Conservation (phyloP, 2,329 filamentous ascomycete genomes). For the Monosporascus sp. region DNA sequence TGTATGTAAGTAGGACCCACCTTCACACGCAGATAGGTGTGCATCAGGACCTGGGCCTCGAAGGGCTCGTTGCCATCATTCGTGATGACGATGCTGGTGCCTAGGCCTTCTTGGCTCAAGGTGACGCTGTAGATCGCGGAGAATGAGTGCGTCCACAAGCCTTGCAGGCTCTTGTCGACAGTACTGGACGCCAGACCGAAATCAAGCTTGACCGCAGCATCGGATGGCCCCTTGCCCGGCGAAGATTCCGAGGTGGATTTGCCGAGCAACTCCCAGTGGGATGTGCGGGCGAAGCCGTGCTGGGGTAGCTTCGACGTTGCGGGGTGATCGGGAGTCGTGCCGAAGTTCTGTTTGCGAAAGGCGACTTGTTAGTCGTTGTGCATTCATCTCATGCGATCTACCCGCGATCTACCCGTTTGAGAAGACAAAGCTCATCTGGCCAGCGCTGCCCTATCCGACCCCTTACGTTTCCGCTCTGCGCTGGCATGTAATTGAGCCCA, state of each 20-base stretch:
- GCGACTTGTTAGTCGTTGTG: neutral
- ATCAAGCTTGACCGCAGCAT: slow-evolving; percentile 83
- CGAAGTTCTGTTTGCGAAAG: slow-evolving; percentile 62
- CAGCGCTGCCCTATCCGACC: too few species aligned
- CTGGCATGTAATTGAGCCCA: too few species aligned
- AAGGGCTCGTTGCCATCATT: slow-evolving; percentile 80
- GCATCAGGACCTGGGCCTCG: slow-evolving; percentile 86
- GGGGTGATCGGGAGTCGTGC: slow-evolving; percentile 69
- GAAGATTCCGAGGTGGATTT: slow-evolving; percentile 70
- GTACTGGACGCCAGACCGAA: slow-evolving; percentile 79
- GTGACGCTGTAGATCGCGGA: slow-evolving; percentile 91
- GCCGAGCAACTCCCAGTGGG: slow-evolving; percentile 88
- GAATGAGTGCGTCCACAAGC: slow-evolving; percentile 81
- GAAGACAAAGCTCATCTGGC: neutral
- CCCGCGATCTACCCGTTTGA: too few species aligned
- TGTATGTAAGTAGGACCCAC: slow-evolving; percentile 41
- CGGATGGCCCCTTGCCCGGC: slow-evolving; percentile 46
- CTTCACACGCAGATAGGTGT: slow-evolving; percentile 80
- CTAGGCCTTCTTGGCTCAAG: slow-evolving; percentile 66
- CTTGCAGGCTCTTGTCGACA: slow-evolving; percentile 59
- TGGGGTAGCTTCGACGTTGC: slow-evolving; percentile 78
- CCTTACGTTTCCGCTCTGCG: too few species aligned
- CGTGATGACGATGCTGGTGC: slow-evolving; percentile 78
- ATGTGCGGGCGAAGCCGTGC: slow-evolving; percentile 90
- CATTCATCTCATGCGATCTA: neutral